Conservation (phyloP, 2,329 filamentous ascomycete species). For the Byssochlamys sp. region DNA sequence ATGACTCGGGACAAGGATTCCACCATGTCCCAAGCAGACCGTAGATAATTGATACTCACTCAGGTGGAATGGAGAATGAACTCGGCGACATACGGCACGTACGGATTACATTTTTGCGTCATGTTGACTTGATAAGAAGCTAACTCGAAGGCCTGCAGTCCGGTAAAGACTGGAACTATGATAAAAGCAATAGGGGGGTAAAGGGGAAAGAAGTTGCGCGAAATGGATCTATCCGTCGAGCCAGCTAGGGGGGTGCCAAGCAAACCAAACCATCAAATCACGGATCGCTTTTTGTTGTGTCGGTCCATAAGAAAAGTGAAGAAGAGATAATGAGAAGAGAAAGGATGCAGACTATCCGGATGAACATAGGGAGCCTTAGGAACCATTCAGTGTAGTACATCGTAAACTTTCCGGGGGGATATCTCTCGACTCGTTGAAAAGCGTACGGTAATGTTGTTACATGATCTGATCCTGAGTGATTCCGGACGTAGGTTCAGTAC, state of each 20-base stretch:
- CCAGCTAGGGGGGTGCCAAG: neutral
- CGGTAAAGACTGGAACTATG: neutral
- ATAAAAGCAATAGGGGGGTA: neutral
- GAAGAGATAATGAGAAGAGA: neutral
- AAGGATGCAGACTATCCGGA: neutral
- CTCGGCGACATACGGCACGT: neutral
- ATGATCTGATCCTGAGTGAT: slow-evolving; percentile 98
- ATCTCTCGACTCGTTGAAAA: neutral
- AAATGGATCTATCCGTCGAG: neutral
- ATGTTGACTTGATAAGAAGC: neutral
- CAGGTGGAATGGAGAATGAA: neutral
- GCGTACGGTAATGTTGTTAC: slow-evolving; percentile 42
- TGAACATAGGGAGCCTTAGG: neutral
- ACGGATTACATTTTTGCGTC: neutral
- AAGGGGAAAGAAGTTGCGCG: neutral
- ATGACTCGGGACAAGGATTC: too few species aligned
- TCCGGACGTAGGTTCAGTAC: slow-evolving; percentile 56
- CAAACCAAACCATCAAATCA: neutral
- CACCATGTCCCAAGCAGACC: neutral
- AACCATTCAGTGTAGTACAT: neutral
- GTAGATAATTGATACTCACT: neutral
- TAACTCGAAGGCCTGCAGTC: neutral
- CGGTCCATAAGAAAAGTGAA: neutral
- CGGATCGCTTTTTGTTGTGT: neutral
- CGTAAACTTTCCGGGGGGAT: neutral